phyloP scores from a whole-genome alignment of 2,329 filamentous ascomycete species.

The Ceratocystis albifundus region DNA sequence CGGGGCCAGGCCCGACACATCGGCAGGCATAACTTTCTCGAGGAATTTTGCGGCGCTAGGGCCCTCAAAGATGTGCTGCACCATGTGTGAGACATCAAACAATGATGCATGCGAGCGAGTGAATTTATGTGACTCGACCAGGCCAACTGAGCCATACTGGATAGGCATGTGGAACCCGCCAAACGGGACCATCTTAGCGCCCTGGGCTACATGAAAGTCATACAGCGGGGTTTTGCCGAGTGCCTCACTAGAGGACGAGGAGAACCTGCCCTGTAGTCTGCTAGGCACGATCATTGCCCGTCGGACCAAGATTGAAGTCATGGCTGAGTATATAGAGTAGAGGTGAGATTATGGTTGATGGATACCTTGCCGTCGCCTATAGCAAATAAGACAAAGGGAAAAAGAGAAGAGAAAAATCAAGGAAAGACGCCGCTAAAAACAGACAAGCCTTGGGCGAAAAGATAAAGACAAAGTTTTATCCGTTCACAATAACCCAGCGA shows the following conservation, averaged over 20 bases:
- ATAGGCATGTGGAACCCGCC: slow-evolving; percentile 89
- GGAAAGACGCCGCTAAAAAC: background rate
- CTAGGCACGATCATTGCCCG: slow-evolving; percentile 15
- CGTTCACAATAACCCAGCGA: background rate
- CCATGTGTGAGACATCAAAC: slow-evolving; percentile 97
- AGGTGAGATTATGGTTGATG: background rate
- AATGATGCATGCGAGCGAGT: slow-evolving; percentile 78
- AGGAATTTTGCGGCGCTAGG: slow-evolving; percentile 71
- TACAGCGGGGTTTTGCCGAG: slow-evolving; percentile 61
- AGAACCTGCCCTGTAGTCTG: slow-evolving; percentile 19
- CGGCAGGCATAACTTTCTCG: slow-evolving; percentile 70
- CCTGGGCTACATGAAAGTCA: slow-evolving; percentile 63
- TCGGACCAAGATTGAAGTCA: slow-evolving; percentile 20
- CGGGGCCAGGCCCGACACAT: slow-evolving; percentile 49
- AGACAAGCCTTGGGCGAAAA: background rate
- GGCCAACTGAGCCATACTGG: slow-evolving; percentile 66
- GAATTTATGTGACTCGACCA: slow-evolving; percentile 78
- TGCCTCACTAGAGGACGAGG: slow-evolving; percentile 26
- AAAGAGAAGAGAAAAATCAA: background rate
- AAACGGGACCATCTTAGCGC: slow-evolving; percentile 94
- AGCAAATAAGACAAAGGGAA: background rate
- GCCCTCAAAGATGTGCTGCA: slow-evolving; percentile 74
- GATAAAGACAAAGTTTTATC: background rate
- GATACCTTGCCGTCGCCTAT: background rate
- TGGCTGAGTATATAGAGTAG: background rate